phyloP scores from a whole-genome alignment of 768 basidiomycete species.

The Trametes cubensis region DNA sequence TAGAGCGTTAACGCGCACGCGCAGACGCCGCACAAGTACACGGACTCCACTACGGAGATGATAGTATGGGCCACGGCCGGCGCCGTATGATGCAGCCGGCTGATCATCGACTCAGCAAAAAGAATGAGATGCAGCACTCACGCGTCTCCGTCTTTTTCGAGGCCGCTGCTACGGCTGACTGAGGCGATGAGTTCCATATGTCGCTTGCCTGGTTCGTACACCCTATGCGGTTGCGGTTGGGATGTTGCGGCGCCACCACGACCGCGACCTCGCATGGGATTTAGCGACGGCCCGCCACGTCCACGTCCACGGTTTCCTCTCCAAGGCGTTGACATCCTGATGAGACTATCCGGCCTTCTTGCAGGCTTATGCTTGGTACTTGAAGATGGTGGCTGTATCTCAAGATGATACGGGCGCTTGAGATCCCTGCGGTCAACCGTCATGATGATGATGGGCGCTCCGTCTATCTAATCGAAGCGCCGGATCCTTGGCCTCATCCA shows the following conservation, averaged over 20 bases:
- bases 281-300: neutral
- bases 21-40: too few relatives aligned
- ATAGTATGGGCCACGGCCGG: too few relatives aligned
- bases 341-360: neutral
- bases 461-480: too few relatives aligned
- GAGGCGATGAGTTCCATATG: slow-evolving; percentile 71
- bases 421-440: too few relatives aligned
- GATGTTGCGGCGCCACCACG: neutral
- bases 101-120: neutral
- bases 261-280: neutral
- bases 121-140: slow-evolving; percentile 42
- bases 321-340: neutral
- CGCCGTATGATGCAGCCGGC: too few relatives aligned
- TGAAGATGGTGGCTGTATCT: too few relatives aligned
- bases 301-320: neutral
- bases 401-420: too few relatives aligned
- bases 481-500: too few relatives aligned
- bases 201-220: slow-evolving; percentile 30
- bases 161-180: slow-evolving; percentile 75
- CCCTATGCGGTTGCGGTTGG: slow-evolving; percentile 20
- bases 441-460: too few relatives aligned
- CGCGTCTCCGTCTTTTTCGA: slow-evolving; percentile 76
- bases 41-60: too few relatives aligned
- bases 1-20: too few relatives aligned
- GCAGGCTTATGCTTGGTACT: neutral